Base-by-base conservation (phyloP, 345 rosid species). In the Arabis hirsuta region DNA sequence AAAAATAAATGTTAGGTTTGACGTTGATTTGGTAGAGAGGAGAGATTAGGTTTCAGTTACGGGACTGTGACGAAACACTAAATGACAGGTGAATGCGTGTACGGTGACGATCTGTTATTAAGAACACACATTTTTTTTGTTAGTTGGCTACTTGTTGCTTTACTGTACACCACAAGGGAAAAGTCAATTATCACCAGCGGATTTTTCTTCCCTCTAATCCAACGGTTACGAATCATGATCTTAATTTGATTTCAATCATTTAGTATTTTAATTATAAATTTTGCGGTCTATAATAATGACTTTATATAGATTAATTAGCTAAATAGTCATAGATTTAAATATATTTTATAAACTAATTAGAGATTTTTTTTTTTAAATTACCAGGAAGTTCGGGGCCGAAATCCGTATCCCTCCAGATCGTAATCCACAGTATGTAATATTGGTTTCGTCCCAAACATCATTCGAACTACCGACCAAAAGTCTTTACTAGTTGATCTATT, bases 121-220 rank as follows among this genome's bases (percentile, higher is more conserved):
- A 3, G 34, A 24, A 52, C 56, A 19, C 54, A 62, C 29, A 3
- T 36, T 16, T 56, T 61, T 8, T 8, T 1, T 13, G 2, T 0
- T 5, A 6, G 6, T 65, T 12, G 64, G 22, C 64, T 38, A 73
- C 71, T 55, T 62, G 63, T 44, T 54, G 20, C 44, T 16, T 43
- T 24, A 53, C 46, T 63, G 20, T 54, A 8, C n/a, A 36, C 3
- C 9, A 5, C 7, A 0, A 9, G 19, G 22, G 9, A 50, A 47
- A 65, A 73, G 78, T 73, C 78, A 65, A 73, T 58, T 41, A 5
- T 13, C 9, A 60, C 67, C 54, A 27, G 55, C 77, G 10, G 46
- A 38, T 16, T 3, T 38, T 26, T 31, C 20, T 9, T 24, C 5
- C n/a, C 6, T 10, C 2, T 2, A 19, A 71, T 73, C 76, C 19